Evolutionary conservation across 257 asterid species (phyloP).

Genomic region (Pogostemon cablin): DNA sequence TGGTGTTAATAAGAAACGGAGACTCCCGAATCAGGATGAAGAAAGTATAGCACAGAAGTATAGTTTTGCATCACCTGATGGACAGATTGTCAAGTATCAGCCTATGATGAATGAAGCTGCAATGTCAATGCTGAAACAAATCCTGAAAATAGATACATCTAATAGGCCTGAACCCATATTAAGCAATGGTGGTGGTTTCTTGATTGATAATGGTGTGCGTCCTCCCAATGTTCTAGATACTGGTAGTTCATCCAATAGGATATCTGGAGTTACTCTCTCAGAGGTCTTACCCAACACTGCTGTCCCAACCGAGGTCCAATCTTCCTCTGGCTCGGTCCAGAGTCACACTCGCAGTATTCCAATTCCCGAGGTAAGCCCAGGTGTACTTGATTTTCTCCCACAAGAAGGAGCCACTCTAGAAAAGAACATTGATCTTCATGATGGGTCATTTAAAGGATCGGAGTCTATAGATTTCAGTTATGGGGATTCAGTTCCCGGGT

Average conservation of each 20-base stretch:
- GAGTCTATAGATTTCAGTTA: conserved; percentile 38
- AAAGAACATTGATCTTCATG: conserved; percentile 29
- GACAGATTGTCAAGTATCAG: conserved; percentile 63
- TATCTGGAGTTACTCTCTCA: conserved; percentile 62
- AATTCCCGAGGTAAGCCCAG: conserved; percentile 38
- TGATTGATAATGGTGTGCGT: conserved; percentile 49
- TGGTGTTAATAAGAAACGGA: conserved; percentile 73
- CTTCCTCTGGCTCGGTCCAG: conserved; percentile 38
- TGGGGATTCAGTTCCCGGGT: conserved; percentile 42
- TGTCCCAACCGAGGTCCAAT: conserved; percentile 42
- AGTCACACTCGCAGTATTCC: conserved; percentile 31
- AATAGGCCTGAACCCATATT: conserved; percentile 48
- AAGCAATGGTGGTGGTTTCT: conserved; percentile 48
- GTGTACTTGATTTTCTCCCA: conserved; percentile 42
- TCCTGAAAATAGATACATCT: conserved; percentile 57
- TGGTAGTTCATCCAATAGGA: conserved; percentile 47
- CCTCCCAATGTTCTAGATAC: conserved; percentile 44
- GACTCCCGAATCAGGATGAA: conserved; percentile 66
- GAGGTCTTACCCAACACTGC: conserved; percentile 52
- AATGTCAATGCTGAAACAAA: conserved; percentile 59
- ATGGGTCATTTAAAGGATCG: conserved; percentile 35
- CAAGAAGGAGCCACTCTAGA: conserved; percentile 37
- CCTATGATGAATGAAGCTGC: conserved; percentile 88
- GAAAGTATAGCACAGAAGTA: conserved; percentile 43
- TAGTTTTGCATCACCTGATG: conserved; percentile 50